phyloP scores from a whole-genome alignment of 1,139 yeast species.

The Saccharomyces hybrid region DNA sequence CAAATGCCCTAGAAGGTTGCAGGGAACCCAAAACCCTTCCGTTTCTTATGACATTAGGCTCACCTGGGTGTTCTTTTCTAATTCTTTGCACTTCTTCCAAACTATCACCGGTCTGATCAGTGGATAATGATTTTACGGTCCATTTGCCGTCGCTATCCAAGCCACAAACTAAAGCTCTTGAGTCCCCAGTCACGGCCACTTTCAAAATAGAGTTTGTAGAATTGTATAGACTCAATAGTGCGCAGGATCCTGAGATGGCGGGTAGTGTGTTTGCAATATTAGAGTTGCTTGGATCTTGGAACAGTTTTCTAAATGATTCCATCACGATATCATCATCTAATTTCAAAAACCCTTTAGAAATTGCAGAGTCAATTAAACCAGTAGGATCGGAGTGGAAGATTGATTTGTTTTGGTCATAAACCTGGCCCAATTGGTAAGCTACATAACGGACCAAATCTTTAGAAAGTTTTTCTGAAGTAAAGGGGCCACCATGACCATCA shows the following conservation, averaged over 20 bases:
- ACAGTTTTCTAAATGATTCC: constrained; percentile 59
- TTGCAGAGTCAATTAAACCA: constrained; percentile 50
- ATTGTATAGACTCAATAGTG: constrained; percentile 78
- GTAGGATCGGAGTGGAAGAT: constrained; percentile 10
- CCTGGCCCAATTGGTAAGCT: constrained; percentile 65
- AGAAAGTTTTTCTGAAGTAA: constrained; percentile 76
- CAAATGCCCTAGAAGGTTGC: constrained; percentile 95
- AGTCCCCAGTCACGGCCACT: constrained; percentile 95
- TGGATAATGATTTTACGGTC: constrained; percentile 80
- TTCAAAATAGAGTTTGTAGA: constrained; percentile 61
- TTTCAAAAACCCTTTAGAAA: constrained; percentile 69
- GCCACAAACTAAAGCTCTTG: constrained; percentile 83
- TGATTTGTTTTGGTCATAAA: constrained; percentile 29
- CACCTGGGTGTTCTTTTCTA: constrained; percentile 84
- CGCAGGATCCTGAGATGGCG: constrained; percentile 94
- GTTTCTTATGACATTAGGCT: constrained; percentile 70
- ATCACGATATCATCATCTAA: constrained; percentile 83
- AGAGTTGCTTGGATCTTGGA: constrained; percentile 51
- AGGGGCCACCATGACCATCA: constrained; percentile 98
- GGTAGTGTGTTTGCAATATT: constrained; percentile 65
- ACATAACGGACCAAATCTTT: constrained; percentile 72
- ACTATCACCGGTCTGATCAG: constrained; percentile 93
- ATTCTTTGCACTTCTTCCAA: constrained; percentile 80
- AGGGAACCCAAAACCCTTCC: constrained; percentile 92
- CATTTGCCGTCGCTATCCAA: constrained; percentile 57